Percentiles rank a stretch among this genome's conserved stretches.
These are phyloP conservation scores for Phyllachora maydis DNA, from an alignment of 2,329 filamentous ascomycete species.

Conservation along the genomic window DNA sequence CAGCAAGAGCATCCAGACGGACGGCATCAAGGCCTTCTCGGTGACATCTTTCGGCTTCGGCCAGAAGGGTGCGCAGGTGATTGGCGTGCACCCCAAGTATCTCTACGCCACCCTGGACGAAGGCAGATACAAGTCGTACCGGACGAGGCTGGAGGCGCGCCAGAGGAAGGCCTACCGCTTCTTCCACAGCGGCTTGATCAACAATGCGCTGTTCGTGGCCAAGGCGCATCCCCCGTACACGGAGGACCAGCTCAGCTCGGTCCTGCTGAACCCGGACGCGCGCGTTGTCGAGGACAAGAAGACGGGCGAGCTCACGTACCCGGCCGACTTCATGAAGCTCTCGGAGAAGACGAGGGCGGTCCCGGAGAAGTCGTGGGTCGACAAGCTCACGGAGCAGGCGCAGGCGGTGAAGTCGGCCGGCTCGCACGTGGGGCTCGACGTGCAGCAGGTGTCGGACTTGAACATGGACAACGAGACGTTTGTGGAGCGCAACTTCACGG, in stretches of 20 bases:
- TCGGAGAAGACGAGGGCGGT: slow-evolving; percentile 29
- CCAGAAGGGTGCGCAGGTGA: slow-evolving; percentile 94
- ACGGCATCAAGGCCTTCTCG: slow-evolving; percentile 95
- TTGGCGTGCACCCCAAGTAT: slow-evolving; percentile 93
- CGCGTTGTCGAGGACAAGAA: slow-evolving; percentile 78
- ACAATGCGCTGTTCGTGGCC: slow-evolving; percentile 92
- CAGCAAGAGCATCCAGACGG: slow-evolving; percentile 85
- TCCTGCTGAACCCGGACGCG: slow-evolving; percentile 87
- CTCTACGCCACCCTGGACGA: slow-evolving; percentile 87
- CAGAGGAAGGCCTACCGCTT: slow-evolving; percentile 98
- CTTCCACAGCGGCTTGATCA: slow-evolving; percentile 96
- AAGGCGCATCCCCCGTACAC: slow-evolving; percentile 83
- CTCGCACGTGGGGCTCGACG: slow-evolving; percentile 81
- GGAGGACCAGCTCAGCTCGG: slow-evolving; percentile 64
- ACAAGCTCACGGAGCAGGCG: slow-evolving; percentile 60
- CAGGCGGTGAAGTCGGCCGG: slow-evolving; percentile 38
- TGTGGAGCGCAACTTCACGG: slow-evolving; percentile 84
- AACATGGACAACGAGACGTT: slow-evolving; percentile 93
- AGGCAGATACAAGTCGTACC: slow-evolving; percentile 63
- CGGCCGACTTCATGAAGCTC: slow-evolving; percentile 45
- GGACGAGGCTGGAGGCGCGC: slow-evolving; percentile 68
- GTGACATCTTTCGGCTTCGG: slow-evolving; percentile 98
- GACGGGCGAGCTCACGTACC: slow-evolving; percentile 56
- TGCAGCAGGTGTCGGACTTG: slow-evolving; percentile 72
- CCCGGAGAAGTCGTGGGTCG: slow-evolving; percentile 44